These are phyloP conservation scores for Oryza meridionalis DNA, from an alignment of 176 grass and related monocot species.

Conservation along the genomic window DNA sequence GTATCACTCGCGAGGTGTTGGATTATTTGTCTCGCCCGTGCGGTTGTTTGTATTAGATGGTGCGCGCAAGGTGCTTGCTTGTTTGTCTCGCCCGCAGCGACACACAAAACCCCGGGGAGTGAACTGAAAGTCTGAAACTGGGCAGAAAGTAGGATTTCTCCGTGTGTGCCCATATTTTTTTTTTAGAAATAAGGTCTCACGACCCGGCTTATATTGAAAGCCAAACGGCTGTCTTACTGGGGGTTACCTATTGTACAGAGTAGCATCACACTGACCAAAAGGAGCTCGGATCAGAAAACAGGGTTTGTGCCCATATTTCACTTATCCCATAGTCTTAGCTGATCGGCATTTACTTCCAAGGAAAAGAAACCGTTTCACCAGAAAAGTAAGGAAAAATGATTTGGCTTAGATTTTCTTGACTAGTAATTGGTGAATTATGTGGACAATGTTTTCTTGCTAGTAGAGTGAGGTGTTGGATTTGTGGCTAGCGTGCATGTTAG, in stretches of 20 bases:
- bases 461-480: constrained; percentile 8
- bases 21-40: constrained; percentile 21
- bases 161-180: too few relatives aligned
- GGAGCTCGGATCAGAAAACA: too few relatives aligned
- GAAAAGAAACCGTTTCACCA: neutral
- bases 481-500: too few relatives aligned
- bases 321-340: neutral
- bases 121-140: neutral
- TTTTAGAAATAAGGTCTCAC: too few relatives aligned
- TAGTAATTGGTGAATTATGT: neutral
- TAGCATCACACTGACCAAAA: too few relatives aligned
- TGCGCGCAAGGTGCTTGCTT: constrained; percentile 20
- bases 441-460: neutral
- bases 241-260: too few relatives aligned
- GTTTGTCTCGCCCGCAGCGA: neutral
- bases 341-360: constrained; percentile 7
- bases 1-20: constrained; percentile 27
- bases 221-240: too few relatives aligned
- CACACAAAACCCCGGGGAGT: neutral
- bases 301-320: neutral
- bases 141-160: neutral
- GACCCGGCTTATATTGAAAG: too few relatives aligned
- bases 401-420: neutral
- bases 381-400: neutral
- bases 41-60: neutral